Percentiles rank a stretch among this genome's conserved stretches.
Conservation (phyloP, 1,284 basidiomycete genomes). For the Phellopilus nigrolimitatus region DNA sequence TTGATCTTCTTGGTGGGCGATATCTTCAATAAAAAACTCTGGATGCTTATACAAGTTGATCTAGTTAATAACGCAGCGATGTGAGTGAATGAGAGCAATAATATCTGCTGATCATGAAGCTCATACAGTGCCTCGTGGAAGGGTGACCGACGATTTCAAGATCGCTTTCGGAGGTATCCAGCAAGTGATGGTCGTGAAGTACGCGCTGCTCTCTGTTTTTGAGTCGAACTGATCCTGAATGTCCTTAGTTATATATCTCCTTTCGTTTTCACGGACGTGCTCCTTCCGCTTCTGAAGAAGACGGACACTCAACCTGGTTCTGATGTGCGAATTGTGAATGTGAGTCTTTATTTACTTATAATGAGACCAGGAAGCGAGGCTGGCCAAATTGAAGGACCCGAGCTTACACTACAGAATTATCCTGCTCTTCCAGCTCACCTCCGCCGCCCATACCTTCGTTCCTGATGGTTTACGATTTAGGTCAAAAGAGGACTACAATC, state of each 20-base stretch:
- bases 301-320: background rate
- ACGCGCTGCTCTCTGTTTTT: conserved; percentile 10
- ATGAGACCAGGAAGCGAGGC: no score
- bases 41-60: no score
- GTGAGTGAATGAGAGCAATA: background rate
- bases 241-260: no score
- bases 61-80: conserved; percentile 14
- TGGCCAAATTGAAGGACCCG: no score
- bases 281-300: no score
- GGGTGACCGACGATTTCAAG: background rate
- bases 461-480: background rate
- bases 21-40: no score
- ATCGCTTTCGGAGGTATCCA: background rate
- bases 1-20: conserved; percentile 26
- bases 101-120: no score
- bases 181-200: background rate
- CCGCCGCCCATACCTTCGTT: conserved; percentile 1
- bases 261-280: no score
- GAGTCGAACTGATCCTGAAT: conserved; percentile 3
- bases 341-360: conserved; percentile 7
- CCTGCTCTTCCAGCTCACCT: background rate
- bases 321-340: conserved; percentile 12
- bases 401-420: background rate
- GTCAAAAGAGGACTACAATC: conserved; percentile 9
- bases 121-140: background rate